Conservation (phyloP, 768 basidiomycete species). For the Psilocybe tampanensis region DNA sequence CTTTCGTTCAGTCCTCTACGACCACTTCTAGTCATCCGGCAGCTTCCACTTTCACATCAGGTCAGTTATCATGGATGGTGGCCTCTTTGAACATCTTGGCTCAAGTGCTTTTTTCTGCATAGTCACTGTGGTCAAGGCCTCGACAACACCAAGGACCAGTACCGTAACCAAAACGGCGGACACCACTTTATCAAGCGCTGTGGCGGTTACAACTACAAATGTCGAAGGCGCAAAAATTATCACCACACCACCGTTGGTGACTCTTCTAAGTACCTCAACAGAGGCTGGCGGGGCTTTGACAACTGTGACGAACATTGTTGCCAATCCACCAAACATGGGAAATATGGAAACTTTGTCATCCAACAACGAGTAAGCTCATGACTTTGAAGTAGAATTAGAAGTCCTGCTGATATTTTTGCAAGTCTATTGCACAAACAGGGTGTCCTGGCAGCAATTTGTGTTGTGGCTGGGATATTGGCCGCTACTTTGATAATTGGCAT, state of each 20-base stretch:
- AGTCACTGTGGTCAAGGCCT: slow-evolving; percentile 17
- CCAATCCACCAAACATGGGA: slow-evolving; percentile 38
- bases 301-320: slow-evolving; percentile 54
- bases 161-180: slow-evolving; percentile 19
- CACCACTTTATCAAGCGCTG: slow-evolving; percentile 33
- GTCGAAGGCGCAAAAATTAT: slow-evolving; percentile 38
- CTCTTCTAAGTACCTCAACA: slow-evolving; percentile 47
- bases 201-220: slow-evolving; percentile 42
- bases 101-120: too few species aligned
- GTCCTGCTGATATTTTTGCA: slow-evolving; percentile 1
- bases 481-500: slow-evolving; percentile 47
- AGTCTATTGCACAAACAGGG: slow-evolving; percentile 71
- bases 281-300: slow-evolving; percentile 44
- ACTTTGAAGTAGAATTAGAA: not conserved
- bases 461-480: slow-evolving; percentile 60
- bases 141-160: slow-evolving; percentile 13
- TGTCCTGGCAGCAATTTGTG: slow-evolving; percentile 75
- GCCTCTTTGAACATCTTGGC: too few species aligned
- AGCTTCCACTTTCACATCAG: slow-evolving; percentile 18
- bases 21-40: slow-evolving; percentile 6
- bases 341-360: slow-evolving; percentile 7
- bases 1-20: too few species aligned
- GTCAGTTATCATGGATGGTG: slow-evolving; percentile 1
- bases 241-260: slow-evolving; percentile 48
- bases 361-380: slow-evolving; percentile 12